These are phyloP conservation scores for Solanum corneliomulleri DNA, from an alignment of 257 asterid species.

Conservation along the genomic window DNA sequence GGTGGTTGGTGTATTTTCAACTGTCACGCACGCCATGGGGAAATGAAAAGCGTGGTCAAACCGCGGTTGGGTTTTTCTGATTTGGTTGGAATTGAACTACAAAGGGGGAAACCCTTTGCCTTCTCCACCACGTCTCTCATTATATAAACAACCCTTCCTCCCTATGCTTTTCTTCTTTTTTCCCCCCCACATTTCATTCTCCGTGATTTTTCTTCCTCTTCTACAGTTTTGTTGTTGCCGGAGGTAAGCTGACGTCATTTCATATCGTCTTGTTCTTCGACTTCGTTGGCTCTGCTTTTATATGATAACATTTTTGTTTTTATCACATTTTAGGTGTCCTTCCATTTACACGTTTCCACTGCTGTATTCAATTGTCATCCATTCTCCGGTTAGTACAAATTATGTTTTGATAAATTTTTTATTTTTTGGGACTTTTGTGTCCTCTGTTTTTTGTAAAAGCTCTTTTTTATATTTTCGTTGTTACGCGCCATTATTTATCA, in stretches of 20 bases:
- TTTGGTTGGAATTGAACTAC: not conserved
- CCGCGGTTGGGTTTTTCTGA: not conserved
- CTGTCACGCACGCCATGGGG: not conserved
- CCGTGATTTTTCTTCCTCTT: not conserved
- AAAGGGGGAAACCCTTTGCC: not conserved
- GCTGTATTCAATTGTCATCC: not conserved
- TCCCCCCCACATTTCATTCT: not conserved
- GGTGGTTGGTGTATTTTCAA: not conserved
- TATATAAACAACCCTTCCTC: not conserved
- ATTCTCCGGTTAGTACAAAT: not conserved
- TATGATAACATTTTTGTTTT: not conserved
- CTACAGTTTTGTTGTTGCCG: not conserved
- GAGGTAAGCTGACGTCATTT: slow-evolving; percentile 13
- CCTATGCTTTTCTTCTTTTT: not conserved
- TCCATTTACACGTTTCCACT: not conserved
- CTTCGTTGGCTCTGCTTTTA: not conserved
- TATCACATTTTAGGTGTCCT: not conserved
- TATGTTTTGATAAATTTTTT: not conserved
- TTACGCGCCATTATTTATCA: not conserved
- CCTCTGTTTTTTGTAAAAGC: not conserved
- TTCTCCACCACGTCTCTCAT: slow-evolving; percentile 11
- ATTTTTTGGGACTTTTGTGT: not conserved
- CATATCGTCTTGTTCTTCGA: not conserved
- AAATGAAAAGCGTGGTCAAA: not conserved
- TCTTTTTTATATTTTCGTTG: not conserved